Evolutionary conservation across 2,329 filamentous ascomycete species (phyloP), one percentile per base, ranked within the genome.

Genomic region (Colletotrichum sp.): DNA sequence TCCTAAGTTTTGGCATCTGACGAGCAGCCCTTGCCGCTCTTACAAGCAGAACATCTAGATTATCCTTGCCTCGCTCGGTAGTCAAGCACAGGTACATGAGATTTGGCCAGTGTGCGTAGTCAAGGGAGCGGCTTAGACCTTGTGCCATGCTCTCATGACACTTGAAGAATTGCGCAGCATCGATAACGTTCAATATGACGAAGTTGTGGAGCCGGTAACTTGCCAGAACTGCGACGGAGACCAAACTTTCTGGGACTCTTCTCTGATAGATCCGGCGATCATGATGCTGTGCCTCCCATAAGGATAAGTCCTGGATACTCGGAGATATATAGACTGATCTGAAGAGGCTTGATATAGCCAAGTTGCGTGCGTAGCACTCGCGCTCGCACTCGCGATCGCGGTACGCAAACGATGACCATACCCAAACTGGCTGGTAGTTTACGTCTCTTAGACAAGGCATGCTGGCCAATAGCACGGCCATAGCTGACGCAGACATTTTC

Each of bases 101-200:
- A 13, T 48, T 48, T 3, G n/a, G 43, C 43, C 43, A 48, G 43
- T 48, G 9, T 21, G 43, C n/a, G 43, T n/a, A 5, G 18, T 2
- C 5, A n/a, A 21, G 9, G 8, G 38, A 10, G 43, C 10, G 3
- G n/a, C n/a, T 0, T 21, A 21, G 18, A 21, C 18, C n/a, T 48
- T 48, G 43, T 2, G 43, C 0, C 18, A 48, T 21, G 2, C 9
- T 48, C n/a, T 48, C 43, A 3, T 48, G 43, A 7, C 43, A 48
- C 6, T 21, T 7, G 10, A 13, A 48, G 1, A 48, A 48, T 7
- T 48, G 43, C n/a, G 5, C 43, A n/a, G 43, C 43, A 48, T 48
- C 43, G n/a, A 21, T 2, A 0, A 48, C n/a, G n/a, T 48, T 48
- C 4, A n/a, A 48, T 21, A 48, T 48, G 0, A 3, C 2, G 3